Evolutionary conservation across 805 yeast species (phyloP), one percentile per base, ranked within the genome.

Genomic region (Metahyphopichia silvanorum): DNA sequence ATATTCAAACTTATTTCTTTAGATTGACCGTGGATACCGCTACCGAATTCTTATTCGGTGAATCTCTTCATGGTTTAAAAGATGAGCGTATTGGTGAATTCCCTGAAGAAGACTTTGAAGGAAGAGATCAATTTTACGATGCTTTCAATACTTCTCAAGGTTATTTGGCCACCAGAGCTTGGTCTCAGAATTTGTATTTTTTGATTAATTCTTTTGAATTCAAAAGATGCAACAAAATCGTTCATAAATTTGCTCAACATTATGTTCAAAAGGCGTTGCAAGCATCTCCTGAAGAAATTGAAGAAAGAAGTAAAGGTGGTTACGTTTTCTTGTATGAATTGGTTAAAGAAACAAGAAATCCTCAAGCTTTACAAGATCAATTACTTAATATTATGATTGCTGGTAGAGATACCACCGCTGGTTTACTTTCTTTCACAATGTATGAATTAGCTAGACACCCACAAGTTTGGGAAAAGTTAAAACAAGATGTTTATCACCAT

Each of bases 351-450:
- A 61, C 68, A 8, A 53, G 55, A 39, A 50, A 63, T 37, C 66
- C 65, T 10, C 48, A 47, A 37, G 45, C 52, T 7, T 56, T 63
- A 34, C 53, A 60, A 38, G 67, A 63, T 39, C 69, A 63, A 37
- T 47, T 60, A 37, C 56, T 63, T 42, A 63, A 63, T 37, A 63
- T 63, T 28, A 54, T 63, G 51, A 45, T 63, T 21, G 69, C 69
- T 24, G 69, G 68, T 12, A 60, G 69, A 53, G 69, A 63, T 42
- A 63, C 69, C 20, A 63, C 69, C 16, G 69, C 69, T 10, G 68
- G 65, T 2, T 50, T 60, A 33, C 49, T 63, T 38, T 57, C 66
- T 16, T 60, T 60, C 34, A 38, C 55, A 6, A 38, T 61, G 31
- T 59, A 46, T 31, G 67, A 62, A 43, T 51, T 63, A 31, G 47